Evolutionary conservation across 179 eudicot genomes (phyloP).

Genomic region (Nepenthes alata): DNA sequence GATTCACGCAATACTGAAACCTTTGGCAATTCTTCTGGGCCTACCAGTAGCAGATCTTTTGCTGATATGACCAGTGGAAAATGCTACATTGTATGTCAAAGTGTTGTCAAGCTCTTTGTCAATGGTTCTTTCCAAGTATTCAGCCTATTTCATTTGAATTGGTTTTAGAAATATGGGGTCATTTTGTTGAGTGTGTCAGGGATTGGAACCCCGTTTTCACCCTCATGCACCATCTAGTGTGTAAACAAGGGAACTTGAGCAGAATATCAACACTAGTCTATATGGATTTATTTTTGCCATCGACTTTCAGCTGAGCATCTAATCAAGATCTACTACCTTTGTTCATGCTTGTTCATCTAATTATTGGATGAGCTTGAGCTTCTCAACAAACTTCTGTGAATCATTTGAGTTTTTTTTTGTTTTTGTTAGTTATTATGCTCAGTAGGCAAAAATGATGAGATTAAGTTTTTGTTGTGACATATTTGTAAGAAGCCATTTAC

Average conservation of each 20-base stretch:
- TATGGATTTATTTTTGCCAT: too few species aligned
- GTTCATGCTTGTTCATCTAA: too few species aligned
- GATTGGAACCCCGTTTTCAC: background rate
- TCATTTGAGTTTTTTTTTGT: too few species aligned
- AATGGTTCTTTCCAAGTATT: constrained; percentile 23
- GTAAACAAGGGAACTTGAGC: background rate
- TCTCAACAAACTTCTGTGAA: too few species aligned
- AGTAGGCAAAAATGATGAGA: too few species aligned
- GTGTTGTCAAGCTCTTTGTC: constrained; percentile 23
- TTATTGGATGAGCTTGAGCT: too few species aligned
- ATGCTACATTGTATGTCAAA: constrained; percentile 31
- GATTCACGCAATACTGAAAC: constrained; percentile 60
- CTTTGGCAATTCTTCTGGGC: constrained; percentile 45
- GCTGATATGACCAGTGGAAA: constrained; percentile 45
- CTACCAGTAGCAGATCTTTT: constrained; percentile 38
- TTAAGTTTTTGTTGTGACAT: too few species aligned
- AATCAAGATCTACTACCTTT: too few species aligned
- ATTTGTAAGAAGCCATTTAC: too few species aligned
- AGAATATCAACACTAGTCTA: too few species aligned
- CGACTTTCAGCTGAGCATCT: too few species aligned
- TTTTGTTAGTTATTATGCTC: too few species aligned
- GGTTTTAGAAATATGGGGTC: background rate
- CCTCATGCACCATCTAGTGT: background rate
- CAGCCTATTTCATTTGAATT: background rate
- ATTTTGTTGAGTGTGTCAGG: background rate